These are phyloP conservation scores for Musa schizocarpa DNA, from an alignment of 176 grass and related monocot genomes.

Conservation along the genomic window DNA sequence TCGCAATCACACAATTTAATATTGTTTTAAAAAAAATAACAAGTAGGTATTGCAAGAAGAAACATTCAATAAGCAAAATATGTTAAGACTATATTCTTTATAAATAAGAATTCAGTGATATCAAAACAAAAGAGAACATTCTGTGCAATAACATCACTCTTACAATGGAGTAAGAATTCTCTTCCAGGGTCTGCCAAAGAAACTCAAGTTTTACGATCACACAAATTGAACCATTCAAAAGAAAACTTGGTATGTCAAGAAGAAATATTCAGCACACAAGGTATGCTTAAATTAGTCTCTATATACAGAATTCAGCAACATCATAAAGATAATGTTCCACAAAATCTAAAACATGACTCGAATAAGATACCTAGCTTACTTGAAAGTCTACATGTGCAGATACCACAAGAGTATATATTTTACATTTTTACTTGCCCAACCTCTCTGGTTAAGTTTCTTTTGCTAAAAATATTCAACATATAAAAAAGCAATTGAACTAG, in stretches of 20 bases:
- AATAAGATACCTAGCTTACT: neutral
- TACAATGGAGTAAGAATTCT: conserved; percentile 75
- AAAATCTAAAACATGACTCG: neutral
- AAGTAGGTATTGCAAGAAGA: neutral
- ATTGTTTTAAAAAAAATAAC: neutral
- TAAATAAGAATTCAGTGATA: neutral
- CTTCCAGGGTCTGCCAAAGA: conserved; percentile 69
- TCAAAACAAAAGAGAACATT: too few relatives aligned
- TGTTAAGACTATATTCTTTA: neutral
- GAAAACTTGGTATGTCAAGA: neutral
- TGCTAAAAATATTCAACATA: too few relatives aligned
- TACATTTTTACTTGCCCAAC: neutral
- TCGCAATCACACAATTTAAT: neutral
- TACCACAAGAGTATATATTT: neutral
- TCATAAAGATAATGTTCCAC: neutral
- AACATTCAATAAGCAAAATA: neutral
- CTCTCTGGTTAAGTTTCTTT: neutral
- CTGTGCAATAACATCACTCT: too few relatives aligned
- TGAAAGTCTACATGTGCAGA: neutral
- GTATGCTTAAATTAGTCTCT: neutral
- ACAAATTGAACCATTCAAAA: neutral
- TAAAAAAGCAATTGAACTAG: too few relatives aligned
- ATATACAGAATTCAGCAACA: neutral
- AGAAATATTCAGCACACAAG: too few relatives aligned
- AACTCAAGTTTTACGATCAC: neutral